Percentiles rank a stretch among this genome's conserved stretches.
phyloP scores from a whole-genome alignment of 805 yeast genomes.

The Isabelozyma gotoi region DNA sequence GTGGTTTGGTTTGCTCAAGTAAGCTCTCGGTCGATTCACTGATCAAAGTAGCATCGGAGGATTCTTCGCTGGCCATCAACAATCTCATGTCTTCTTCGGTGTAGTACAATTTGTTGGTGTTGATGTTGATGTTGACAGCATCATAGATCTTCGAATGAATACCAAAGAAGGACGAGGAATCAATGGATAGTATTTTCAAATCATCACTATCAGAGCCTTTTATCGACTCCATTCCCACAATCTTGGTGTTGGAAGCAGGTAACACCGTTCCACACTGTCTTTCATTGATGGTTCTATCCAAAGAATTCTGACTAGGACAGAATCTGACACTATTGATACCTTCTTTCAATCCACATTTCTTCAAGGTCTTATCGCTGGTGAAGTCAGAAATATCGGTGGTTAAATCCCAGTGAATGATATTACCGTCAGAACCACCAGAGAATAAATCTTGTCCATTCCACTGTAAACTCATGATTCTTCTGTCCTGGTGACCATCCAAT shows the following conservation, averaged over 20 bases:
- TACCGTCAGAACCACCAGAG: constrained; percentile 65
- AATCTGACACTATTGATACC: constrained; percentile 45
- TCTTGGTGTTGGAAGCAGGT: constrained; percentile 56
- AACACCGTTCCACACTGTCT: constrained; percentile 62
- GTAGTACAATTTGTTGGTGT: constrained; percentile 25
- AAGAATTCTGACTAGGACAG: constrained; percentile 27
- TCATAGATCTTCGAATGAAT: constrained; percentile 46
- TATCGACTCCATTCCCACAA: constrained; percentile 45
- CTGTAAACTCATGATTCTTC: constrained; percentile 50
- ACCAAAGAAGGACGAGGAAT: constrained; percentile 55
- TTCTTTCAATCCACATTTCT: constrained; percentile 44
- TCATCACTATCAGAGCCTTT: constrained; percentile 21
- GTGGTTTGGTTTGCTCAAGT: constrained; percentile 10
- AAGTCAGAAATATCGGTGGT: constrained; percentile 20
- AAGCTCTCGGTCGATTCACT: constrained; percentile 11
- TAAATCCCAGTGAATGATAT: constrained; percentile 66
- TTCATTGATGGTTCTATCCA: constrained; percentile 32
- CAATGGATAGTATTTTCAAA: constrained; percentile 50
- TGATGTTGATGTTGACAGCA: constrained; percentile 22
- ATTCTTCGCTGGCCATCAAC: constrained; percentile 11
- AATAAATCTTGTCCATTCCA: constrained; percentile 60
- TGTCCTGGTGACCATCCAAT: constrained; percentile 56
- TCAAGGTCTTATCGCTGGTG: constrained; percentile 7
- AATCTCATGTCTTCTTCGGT: constrained; percentile 27
- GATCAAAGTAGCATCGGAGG: constrained; percentile 17